These are phyloP conservation scores for Schizosaccharomyces versatilis DNA, from an alignment of 1,139 yeast genomes.

Conservation along the genomic window DNA sequence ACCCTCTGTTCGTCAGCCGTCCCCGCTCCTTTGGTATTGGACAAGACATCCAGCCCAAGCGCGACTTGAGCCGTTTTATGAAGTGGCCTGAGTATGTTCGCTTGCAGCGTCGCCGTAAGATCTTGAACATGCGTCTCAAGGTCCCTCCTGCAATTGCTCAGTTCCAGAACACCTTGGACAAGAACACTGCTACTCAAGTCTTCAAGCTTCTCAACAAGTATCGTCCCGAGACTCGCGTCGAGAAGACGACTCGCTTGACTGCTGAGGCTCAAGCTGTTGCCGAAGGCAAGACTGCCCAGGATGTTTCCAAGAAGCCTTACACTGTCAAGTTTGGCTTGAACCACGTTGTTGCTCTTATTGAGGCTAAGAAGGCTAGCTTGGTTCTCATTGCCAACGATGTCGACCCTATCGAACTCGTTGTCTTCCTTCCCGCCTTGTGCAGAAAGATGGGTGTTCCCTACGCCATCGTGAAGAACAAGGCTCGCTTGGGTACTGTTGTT, in stretches of 20 bases:
- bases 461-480: constrained; percentile 96
- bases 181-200: constrained; percentile 92
- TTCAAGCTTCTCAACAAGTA: constrained; percentile 94
- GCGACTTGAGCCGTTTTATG: constrained; percentile 86
- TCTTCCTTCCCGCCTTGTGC: constrained; percentile 93
- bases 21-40: constrained; percentile 89
- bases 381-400: constrained; percentile 95
- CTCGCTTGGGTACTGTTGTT: constrained; percentile 90
- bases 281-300: constrained; percentile 89
- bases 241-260: constrained; percentile 96
- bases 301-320: constrained; percentile 86
- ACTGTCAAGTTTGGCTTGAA: constrained; percentile 73
- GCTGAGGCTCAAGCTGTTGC: constrained; percentile 97
- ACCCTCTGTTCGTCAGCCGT: constrained; percentile 67
- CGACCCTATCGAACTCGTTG: constrained; percentile 91
- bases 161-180: constrained; percentile 85
- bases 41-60: constrained; percentile 82
- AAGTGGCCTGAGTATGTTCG: constrained; percentile 97
- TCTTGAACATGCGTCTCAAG: constrained; percentile 81
- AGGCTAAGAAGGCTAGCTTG: constrained; percentile 93
- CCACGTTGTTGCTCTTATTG: constrained; percentile 90
- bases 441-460: constrained; percentile 98
- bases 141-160: constrained; percentile 97
- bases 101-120: constrained; percentile 93
- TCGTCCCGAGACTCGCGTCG: constrained; percentile 92